Percentiles rank a stretch among this genome's conserved stretches.
Evolutionary conservation across 2,329 filamentous ascomycete genomes (phyloP).

Genomic region (Trichoderma lentiforme): DNA sequence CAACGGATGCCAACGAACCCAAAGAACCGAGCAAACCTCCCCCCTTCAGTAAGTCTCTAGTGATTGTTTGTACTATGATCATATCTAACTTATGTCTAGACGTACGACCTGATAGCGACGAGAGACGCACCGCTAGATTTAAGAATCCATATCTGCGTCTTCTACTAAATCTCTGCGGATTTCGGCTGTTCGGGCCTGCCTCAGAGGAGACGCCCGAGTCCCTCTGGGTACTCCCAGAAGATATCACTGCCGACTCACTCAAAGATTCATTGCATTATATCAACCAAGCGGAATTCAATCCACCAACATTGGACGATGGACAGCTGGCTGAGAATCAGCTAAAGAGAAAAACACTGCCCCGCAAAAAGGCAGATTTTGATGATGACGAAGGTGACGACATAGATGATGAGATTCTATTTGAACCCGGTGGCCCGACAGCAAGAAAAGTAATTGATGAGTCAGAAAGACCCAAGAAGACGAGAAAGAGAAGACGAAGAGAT

Average conservation of each 20-base stretch:
- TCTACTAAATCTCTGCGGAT: slow-evolving; percentile 72
- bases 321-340: slow-evolving; percentile 73
- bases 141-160: slow-evolving; percentile 86
- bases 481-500: slow-evolving; percentile 46
- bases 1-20: slow-evolving; percentile 27
- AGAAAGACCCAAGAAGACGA: slow-evolving; percentile 50
- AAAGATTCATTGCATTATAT: slow-evolving; percentile 69
- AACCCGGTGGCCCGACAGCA: slow-evolving; percentile 61
- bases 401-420: slow-evolving; percentile 62
- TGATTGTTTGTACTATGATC: slow-evolving; percentile 20
- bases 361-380: slow-evolving; percentile 62
- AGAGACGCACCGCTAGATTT: slow-evolving; percentile 72
- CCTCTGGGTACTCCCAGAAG: slow-evolving; percentile 71
- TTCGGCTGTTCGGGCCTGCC: slow-evolving; percentile 54
- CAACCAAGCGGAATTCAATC: slow-evolving; percentile 73
- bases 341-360: slow-evolving; percentile 61
- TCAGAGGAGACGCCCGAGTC: slow-evolving; percentile 71
- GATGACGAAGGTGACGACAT: slow-evolving; percentile 57
- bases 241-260: slow-evolving; percentile 61
- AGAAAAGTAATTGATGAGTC: slow-evolving; percentile 52
- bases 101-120: slow-evolving; percentile 62
- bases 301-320: slow-evolving; percentile 73
- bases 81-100: slow-evolving; percentile 39
- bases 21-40: slow-evolving; percentile 31
- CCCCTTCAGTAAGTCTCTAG: slow-evolving; percentile 32